Percentiles rank a stretch among this genome's conserved stretches.
phyloP scores from a whole-genome alignment of 257 asterid species.

The Solanum sitiens region DNA sequence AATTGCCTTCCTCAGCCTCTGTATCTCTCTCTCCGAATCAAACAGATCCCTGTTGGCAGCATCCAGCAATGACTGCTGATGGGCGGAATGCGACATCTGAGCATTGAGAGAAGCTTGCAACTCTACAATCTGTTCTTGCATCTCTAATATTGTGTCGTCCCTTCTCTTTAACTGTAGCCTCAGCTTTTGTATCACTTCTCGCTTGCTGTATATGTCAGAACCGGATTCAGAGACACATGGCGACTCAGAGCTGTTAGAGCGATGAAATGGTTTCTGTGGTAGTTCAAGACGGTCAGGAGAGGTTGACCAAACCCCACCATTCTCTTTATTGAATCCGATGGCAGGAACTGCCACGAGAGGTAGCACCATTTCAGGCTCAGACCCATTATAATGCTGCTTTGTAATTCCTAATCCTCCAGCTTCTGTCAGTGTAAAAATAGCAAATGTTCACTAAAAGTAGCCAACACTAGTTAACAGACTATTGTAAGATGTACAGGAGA shows the following conservation, averaged over 20 bases:
- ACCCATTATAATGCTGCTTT: conserved; percentile 49
- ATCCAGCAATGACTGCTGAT: conserved; percentile 63
- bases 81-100: conserved; percentile 65
- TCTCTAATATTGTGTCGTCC: conserved; percentile 83
- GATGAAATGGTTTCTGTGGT: conserved; percentile 74
- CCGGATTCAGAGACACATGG: conserved; percentile 89
- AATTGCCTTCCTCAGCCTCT: conserved; percentile 71
- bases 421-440: conserved; percentile 25
- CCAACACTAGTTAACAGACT: background rate
- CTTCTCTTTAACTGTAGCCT: conserved; percentile 87
- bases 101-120: conserved; percentile 43
- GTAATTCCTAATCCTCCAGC: conserved; percentile 34
- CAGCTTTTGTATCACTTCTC: conserved; percentile 86
- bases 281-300: conserved; percentile 81
- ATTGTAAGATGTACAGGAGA: background rate
- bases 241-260: conserved; percentile 87
- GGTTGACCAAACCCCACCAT: conserved; percentile 61
- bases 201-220: conserved; percentile 73
- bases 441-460: background rate
- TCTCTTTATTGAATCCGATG: conserved; percentile 58
- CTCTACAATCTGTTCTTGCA: conserved; percentile 85
- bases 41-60: conserved; percentile 68
- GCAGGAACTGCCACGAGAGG: conserved; percentile 71
- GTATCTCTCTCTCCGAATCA: conserved; percentile 77
- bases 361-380: conserved; percentile 52